These are phyloP conservation scores for Globisporangium nunn DNA, from an alignment of 352 stramenopile species.

Conservation along the genomic window DNA sequence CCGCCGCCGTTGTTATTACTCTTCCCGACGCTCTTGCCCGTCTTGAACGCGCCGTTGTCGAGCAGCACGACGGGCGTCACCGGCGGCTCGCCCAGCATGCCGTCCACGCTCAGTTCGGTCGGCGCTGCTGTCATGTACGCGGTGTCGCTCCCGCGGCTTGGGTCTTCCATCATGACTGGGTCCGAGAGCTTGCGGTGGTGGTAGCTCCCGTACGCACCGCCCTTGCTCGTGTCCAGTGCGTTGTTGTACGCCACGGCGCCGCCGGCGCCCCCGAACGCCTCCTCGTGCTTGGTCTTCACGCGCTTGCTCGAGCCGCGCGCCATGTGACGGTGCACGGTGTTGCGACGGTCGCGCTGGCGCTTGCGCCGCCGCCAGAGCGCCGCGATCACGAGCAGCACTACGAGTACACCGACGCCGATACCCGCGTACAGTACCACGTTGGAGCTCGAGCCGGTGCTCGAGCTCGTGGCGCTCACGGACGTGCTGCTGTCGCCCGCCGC, in stretches of 20 bases:
- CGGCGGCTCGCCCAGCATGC: slow-evolving; percentile 47
- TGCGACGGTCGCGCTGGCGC: slow-evolving; percentile 8
- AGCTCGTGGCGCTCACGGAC: not conserved
- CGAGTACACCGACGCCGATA: slow-evolving; percentile 43
- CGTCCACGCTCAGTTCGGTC: slow-evolving; percentile 37
- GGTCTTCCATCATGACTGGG: slow-evolving; percentile 27
- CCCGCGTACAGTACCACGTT: slow-evolving; percentile 38
- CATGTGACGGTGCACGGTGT: slow-evolving; percentile 9
- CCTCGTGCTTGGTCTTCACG: slow-evolving; percentile 32
- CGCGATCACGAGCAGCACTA: slow-evolving; percentile 43
- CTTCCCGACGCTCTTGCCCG: slow-evolving; percentile 22
- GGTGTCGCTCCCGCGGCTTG: slow-evolving; percentile 12
- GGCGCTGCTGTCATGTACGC: slow-evolving; percentile 28
- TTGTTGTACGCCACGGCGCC: slow-evolving; percentile 36
- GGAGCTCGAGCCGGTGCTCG: slow-evolving; percentile 5
- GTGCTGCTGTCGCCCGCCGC: slow-evolving; percentile 14
- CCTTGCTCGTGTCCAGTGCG: slow-evolving; percentile 45
- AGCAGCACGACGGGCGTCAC: slow-evolving; percentile 39
- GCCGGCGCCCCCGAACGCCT: slow-evolving; percentile 16
- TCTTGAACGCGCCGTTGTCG: slow-evolving; percentile 13
- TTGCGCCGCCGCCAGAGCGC: slow-evolving; percentile 41
- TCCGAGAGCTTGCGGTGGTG: slow-evolving; percentile 32
- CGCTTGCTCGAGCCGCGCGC: slow-evolving; percentile 29
- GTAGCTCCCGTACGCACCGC: slow-evolving; percentile 21
- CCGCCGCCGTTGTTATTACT: slow-evolving; percentile 21